phyloP scores from a whole-genome alignment of 768 basidiomycete genomes.

The Suillus paluster region DNA sequence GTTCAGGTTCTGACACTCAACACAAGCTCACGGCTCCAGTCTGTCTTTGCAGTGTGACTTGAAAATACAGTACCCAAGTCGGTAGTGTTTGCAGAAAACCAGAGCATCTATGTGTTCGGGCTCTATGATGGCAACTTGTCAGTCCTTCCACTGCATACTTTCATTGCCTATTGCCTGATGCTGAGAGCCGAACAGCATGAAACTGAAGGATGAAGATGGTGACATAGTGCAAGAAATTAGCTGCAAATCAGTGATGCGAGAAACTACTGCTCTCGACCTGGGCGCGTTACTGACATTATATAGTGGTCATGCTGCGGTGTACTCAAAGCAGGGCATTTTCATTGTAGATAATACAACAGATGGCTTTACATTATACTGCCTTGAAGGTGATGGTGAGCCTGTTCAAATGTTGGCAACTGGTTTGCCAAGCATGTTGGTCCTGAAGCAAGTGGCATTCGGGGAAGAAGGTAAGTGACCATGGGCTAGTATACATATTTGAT shows the following conservation, averaged over 20 bases:
- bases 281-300: not conserved
- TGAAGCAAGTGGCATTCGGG: conserved; percentile 16
- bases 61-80: conserved; percentile 8
- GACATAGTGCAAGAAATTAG: conserved; percentile 4
- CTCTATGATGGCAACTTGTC: conserved; percentile 17
- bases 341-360: conserved; percentile 14
- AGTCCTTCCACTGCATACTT: conserved; percentile 1
- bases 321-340: not conserved
- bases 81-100: conserved; percentile 1
- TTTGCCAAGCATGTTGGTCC: not conserved
- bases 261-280: not conserved
- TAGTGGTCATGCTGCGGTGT: conserved; percentile 13
- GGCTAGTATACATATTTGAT: conserved; percentile 12
- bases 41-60: conserved; percentile 11
- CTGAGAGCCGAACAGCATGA: conserved; percentile 6
- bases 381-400: not conserved
- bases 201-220: conserved; percentile 10
- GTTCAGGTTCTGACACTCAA: conserved; percentile 13
- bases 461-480: conserved; percentile 14
- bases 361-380: conserved; percentile 10
- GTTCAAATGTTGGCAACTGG: conserved; percentile 8
- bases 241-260: conserved; percentile 13
- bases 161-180: no score
- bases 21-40: conserved; percentile 1
- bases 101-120: conserved; percentile 8